Evolutionary conservation across 768 basidiomycete genomes (phyloP), one percentile per base, ranked within the genome.

Genomic region (Polyporus arcularius): DNA sequence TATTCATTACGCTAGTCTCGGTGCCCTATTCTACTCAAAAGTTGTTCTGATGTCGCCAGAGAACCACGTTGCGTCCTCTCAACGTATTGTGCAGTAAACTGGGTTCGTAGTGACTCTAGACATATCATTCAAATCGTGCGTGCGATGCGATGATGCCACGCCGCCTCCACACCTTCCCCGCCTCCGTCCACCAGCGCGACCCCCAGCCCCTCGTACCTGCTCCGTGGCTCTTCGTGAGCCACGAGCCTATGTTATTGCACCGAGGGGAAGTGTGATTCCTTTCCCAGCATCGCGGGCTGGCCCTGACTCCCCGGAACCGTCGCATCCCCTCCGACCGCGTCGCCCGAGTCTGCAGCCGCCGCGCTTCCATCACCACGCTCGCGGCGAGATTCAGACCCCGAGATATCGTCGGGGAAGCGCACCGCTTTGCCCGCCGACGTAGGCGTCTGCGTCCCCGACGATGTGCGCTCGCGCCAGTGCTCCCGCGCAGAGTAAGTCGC

Each of bases 211-310:
- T 4, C 4, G 12, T 30, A 39, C 16, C 48, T 40, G 21, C 48
- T 15, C 38, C 46, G 61, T 63, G 62, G 58, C 62, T 42, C 57
- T 14, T 26, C 8, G 10, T 15, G 65, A 60, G 61, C 65, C 65
- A 66, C 65, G 52, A 50, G 60, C 68, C 53, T 61, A 60, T 72
- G 76, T 76, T 71, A 78, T 76, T 79, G 71, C 51, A 60, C 32
- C 0, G 69, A 55, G 57, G 76, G 74, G 70, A 79, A 77, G 61
- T 67, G 74, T 39, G 73, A 72, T 21, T 68, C 51, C 67, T 67
- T 73, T 26, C 61, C 51, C 26, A 45, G 50, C 46, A 47, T 21
- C 31, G 61, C 47, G 18, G 35, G 53, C 39, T 48, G 60, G 43
- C 47, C 40, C 31, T 30, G 45, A 35, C 49, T 35, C 35, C 35